These are phyloP conservation scores for Penicillium decumbens DNA, from an alignment of 2,329 filamentous ascomycete genomes.

Conservation along the genomic window DNA sequence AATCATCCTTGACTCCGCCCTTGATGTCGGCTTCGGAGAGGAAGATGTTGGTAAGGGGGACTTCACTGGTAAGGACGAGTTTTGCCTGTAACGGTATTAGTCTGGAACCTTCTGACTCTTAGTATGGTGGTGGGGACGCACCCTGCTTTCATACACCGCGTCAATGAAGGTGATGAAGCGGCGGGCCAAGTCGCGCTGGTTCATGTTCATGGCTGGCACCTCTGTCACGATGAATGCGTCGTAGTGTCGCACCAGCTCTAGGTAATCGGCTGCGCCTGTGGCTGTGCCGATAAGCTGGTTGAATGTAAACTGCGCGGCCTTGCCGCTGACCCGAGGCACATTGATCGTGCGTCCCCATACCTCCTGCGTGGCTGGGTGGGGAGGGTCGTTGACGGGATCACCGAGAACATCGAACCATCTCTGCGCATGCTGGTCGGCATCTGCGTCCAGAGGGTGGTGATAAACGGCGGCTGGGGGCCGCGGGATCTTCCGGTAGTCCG, in stretches of 20 bases:
- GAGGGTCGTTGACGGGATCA: constrained; percentile 69
- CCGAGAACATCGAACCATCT: constrained; percentile 96
- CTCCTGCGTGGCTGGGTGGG: constrained; percentile 70
- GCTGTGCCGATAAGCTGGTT: constrained; percentile 83
- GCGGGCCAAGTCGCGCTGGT: constrained; percentile 78
- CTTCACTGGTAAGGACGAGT: constrained; percentile 84
- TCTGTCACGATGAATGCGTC: constrained; percentile 89
- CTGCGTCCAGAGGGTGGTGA: constrained; percentile 76
- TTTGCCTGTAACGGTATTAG: constrained; percentile 61
- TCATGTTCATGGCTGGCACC: constrained; percentile 85
- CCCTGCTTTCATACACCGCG: constrained; percentile 76
- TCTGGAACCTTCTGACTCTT: too few relatives aligned
- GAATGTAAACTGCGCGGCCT: constrained; percentile 86
- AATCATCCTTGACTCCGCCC: constrained; percentile 51
- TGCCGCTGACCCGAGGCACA: constrained; percentile 82
- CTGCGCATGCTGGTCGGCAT: constrained; percentile 74
- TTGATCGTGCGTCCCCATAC: constrained; percentile 91
- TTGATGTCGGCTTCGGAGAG: constrained; percentile 67
- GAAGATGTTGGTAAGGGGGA: constrained; percentile 81
- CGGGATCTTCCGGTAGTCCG: constrained; percentile 95
- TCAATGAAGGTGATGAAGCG: constrained; percentile 98
- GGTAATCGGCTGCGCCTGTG: constrained; percentile 89
- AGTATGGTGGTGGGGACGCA: constrained; percentile 28
- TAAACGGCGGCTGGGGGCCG: constrained; percentile 91
- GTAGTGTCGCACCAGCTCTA: constrained; percentile 85